phyloP scores from a whole-genome alignment of 306 rosid genomes.

The Casuarina equisetifolia region DNA sequence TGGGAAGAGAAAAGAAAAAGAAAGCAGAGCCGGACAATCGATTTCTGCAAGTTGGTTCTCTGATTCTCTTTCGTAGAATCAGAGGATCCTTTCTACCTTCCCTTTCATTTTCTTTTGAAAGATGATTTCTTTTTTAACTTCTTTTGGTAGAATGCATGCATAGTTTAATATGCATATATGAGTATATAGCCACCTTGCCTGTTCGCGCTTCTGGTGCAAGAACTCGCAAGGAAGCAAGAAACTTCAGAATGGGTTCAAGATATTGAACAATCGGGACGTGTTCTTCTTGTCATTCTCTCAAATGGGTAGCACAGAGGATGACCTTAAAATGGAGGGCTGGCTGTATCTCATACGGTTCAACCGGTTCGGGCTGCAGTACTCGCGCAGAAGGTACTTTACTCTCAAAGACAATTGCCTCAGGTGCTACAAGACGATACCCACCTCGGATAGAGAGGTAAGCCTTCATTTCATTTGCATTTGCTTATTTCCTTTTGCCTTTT shows the following conservation, averaged over 20 bases:
- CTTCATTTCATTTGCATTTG: neutral
- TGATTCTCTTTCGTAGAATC: conserved; percentile 65
- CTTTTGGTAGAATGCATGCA: neutral
- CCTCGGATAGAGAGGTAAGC: conserved; percentile 57
- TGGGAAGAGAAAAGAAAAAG: conserved; percentile 22
- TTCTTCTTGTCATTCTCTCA: conserved; percentile 3
- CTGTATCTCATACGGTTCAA: conserved; percentile 61
- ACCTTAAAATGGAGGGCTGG: conserved; percentile 84
- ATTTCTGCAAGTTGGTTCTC: conserved; percentile 52
- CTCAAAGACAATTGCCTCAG: conserved; percentile 60
- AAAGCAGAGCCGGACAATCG: conserved; percentile 25
- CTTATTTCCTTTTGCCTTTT: neutral
- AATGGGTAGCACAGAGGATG: conserved; percentile 43
- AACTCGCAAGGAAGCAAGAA: neutral
- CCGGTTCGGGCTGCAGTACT: conserved; percentile 58
- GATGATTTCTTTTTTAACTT: neutral
- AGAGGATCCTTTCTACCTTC: conserved; percentile 47
- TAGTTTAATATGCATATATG: neutral
- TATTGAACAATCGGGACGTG: conserved; percentile 15
- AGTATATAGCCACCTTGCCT: neutral
- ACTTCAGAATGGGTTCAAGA: neutral
- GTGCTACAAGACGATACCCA: conserved; percentile 61
- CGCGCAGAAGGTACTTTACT: conserved; percentile 65
- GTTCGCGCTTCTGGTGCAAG: neutral
- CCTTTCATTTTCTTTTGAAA: neutral